phyloP scores from a whole-genome alignment of 352 stramenopile genomes.

The Peronospora farinosa region DNA sequence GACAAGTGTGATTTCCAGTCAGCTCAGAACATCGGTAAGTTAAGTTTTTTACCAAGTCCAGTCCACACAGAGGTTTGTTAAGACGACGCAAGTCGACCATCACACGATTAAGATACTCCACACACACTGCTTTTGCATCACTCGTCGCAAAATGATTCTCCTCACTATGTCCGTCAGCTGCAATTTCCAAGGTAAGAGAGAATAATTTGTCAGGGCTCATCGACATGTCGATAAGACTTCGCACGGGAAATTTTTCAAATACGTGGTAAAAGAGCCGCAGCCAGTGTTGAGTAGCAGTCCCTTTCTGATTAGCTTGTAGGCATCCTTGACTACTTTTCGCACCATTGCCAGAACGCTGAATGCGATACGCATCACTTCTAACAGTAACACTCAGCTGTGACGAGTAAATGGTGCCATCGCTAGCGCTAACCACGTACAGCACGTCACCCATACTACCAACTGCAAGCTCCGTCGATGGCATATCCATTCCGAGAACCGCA shows the following conservation, averaged over 20 bases:
- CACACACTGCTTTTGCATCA: background rate
- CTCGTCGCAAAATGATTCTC: background rate
- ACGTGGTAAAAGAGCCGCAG: constrained; percentile 38
- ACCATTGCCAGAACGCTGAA: constrained; percentile 26
- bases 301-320: constrained; percentile 3
- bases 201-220: constrained; percentile 7
- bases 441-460: constrained; percentile 18
- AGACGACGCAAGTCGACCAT: constrained; percentile 46
- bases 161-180: background rate
- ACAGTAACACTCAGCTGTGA: constrained; percentile 31
- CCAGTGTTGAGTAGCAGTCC: constrained; percentile 12
- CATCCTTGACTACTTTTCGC: background rate
- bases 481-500: background rate
- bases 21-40: background rate
- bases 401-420: constrained; percentile 2
- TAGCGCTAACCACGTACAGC: constrained; percentile 28
- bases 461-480: background rate
- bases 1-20: background rate
- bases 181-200: constrained; percentile 12
- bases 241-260: constrained; percentile 59
- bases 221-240: constrained; percentile 20
- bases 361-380: constrained; percentile 49
- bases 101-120: constrained; percentile 28
- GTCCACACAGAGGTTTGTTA: constrained; percentile 21
- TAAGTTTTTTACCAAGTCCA: constrained; percentile 13